Evolutionary conservation across 768 basidiomycete species (phyloP).

Genomic region (Sarcodon aspratus): DNA sequence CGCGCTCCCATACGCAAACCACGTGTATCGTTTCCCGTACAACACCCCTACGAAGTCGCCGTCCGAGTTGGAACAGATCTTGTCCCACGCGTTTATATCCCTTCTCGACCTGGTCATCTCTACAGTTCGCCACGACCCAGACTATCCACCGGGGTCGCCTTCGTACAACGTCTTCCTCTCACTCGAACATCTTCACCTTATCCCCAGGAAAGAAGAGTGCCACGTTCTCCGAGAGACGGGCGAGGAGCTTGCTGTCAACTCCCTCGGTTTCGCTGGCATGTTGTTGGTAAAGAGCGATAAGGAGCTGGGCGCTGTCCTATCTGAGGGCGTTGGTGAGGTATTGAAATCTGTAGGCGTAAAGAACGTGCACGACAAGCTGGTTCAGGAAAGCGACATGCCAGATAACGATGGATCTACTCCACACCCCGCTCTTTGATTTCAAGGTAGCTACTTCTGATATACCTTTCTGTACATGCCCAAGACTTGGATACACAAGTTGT

Average conservation of each 20-base stretch:
- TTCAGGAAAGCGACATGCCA: constrained; percentile 11
- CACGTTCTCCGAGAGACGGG: constrained; percentile 41
- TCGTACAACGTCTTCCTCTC: constrained; percentile 83
- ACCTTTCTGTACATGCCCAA: no score
- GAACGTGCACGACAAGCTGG: constrained; percentile 59
- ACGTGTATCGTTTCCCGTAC: constrained; percentile 52
- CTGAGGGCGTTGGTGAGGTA: constrained; percentile 51
- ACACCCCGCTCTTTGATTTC: no score
- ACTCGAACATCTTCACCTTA: constrained; percentile 72
- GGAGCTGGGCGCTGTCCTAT: constrained; percentile 60
- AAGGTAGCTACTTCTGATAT: no score
- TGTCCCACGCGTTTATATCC: constrained; percentile 54
- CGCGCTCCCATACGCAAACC: constrained; percentile 69
- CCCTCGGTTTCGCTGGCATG: constrained; percentile 86
- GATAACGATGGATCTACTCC: no score
- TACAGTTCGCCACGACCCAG: constrained; percentile 54
- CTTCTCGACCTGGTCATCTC: constrained; percentile 72
- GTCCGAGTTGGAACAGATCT: constrained; percentile 32
- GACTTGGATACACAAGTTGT: no score
- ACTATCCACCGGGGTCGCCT: constrained; percentile 50
- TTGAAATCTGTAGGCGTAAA: constrained; percentile 51
- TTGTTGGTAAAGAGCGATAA: constrained; percentile 75
- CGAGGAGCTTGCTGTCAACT: constrained; percentile 63
- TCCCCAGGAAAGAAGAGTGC: constrained; percentile 66
- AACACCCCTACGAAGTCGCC: constrained; percentile 21